Evolutionary conservation across 495 filamentous ascomycete species (phyloP), one percentile per base, ranked within the genome.

Genomic region (Tuber magnatum): DNA sequence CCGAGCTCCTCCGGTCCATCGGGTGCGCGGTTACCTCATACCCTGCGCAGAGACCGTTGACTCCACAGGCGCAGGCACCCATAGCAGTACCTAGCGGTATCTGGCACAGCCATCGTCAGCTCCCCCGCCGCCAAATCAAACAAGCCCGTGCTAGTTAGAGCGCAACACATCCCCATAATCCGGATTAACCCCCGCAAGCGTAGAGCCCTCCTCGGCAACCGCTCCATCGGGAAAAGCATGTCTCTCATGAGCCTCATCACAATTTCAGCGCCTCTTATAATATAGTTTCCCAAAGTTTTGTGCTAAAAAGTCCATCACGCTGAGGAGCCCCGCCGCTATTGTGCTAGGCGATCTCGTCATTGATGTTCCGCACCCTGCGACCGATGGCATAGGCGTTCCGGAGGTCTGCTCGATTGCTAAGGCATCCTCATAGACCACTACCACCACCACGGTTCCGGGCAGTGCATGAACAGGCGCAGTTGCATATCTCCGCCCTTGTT

Each of bases 271-370:
- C 18, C 74, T 76, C 32, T 71, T 68, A 74, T 72, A 78, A 22
- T n/a, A n/a, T n/a, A 82, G 71, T 74, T 83, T 83, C 38, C 86
- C 85, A 68, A 86, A 86, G 81, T 85, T 82, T 51, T 84, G 82
- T 46, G 85, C 85, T 41, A 83, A 86, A 84, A 90, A 90, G 79
- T 87, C 86, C 75, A 86, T 86, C 78, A 91, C 86, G 73, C 83
- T 84, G n/a, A 56, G 89, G 84, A 6, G 87, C 88, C 16, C 89
- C 89, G 43, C 82, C 83, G 51, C 87, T 88, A 84, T 91, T 90
- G 85, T 89, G 87, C 83, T 91, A 89, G 76, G 90, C 83, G 44
- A 91, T 86, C 65, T 91, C 91, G 83, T 90, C 89, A 0, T 84
- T 82, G 39, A 89, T n/a, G n/a, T n/a, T n/a, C n/a, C n/a, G n/a